Evolutionary conservation across 768 basidiomycete species (phyloP), one percentile per base, ranked within the genome.

Genomic region (Sarcodon aspratus): DNA sequence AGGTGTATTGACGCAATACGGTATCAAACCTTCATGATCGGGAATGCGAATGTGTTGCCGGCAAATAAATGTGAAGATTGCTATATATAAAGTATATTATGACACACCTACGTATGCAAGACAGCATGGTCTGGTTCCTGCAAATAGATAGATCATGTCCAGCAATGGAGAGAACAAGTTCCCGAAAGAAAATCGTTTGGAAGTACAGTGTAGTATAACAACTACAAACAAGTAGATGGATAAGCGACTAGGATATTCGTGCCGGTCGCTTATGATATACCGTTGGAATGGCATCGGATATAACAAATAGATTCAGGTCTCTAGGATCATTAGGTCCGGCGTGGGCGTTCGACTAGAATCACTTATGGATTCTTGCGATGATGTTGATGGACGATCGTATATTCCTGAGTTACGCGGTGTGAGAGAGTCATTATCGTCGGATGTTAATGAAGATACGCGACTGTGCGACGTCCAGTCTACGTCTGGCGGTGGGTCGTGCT

Each of bases 1-100:
- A 18, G 71, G 75, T 33, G 68, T 76, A 33, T 65, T 91, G 47
- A 56, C 69, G 54, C 77, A 83, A 60, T 89, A 88, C 63, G 78
- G 79, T 55, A 72, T 88, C 54, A 69, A 65, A 58, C 61, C 33
- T 36, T 36, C 33, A 33, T 34, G 46, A 34, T 45, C 40, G 33
- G 33, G 45, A 15, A 21, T 37, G 33, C 17, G n/a, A n/a, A 13
- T 31, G 21, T 18, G 15, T 15, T 33, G 10, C 11, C 34, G 21
- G 33, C 45, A 7, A 33, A 18, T 33, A 9, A 32, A 33, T 31
- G 6, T n/a, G 27, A 31, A 27, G 9, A 32, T 15, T n/a, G 5
- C 42, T 11, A 33, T 45, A 46, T 37, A 33, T 37, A 32, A 9
- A 9, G 9, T 21, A 17, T 18, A 44, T 38, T 9, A 46, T n/a